Conservation (phyloP, 352 stramenopile genomes). For the Pythium chondricola region DNA sequence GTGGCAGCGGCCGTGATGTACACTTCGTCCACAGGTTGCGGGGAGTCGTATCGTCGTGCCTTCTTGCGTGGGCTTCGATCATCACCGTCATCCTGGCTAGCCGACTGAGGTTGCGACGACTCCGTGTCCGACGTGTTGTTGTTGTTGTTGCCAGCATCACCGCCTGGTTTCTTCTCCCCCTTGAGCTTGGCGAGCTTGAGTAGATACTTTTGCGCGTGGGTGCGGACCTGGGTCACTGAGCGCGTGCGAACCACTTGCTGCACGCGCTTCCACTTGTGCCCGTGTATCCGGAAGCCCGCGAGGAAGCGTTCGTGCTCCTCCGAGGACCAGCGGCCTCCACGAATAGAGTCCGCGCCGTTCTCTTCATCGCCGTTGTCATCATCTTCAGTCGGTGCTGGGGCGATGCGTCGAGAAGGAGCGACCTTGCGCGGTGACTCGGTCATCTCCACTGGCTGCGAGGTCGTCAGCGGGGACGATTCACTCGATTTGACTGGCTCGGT, state of each 20-base stretch:
- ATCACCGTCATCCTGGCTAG: conserved; percentile 18
- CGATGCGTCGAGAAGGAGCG: conserved; percentile 39
- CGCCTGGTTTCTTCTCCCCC: conserved; percentile 61
- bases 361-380: conserved; percentile 58
- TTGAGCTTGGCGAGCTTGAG: conserved; percentile 88
- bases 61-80: conserved; percentile 43
- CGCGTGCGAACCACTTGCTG: conserved; percentile 83
- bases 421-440: conserved; percentile 23
- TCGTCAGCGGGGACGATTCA: conserved; percentile 14
- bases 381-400: conserved; percentile 51
- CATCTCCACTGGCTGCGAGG: conserved; percentile 19
- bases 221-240: conserved; percentile 86
- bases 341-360: conserved; percentile 44
- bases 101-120: neutral
- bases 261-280: conserved; percentile 89
- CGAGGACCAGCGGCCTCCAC: conserved; percentile 74
- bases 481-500: conserved; percentile 7
- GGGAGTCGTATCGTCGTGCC: conserved; percentile 31
- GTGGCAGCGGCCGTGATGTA: conserved; percentile 77
- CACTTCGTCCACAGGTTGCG: conserved; percentile 59
- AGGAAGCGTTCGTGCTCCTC: conserved; percentile 86
- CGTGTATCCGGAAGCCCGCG: conserved; percentile 78
- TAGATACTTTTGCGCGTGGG: conserved; percentile 85
- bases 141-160: conserved; percentile 2
- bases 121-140: conserved; percentile 18